Percentiles rank a stretch among this genome's conserved stretches.
Evolutionary conservation across 352 stramenopile genomes (phyloP).

Genomic region (Phytophthora pisi): DNA sequence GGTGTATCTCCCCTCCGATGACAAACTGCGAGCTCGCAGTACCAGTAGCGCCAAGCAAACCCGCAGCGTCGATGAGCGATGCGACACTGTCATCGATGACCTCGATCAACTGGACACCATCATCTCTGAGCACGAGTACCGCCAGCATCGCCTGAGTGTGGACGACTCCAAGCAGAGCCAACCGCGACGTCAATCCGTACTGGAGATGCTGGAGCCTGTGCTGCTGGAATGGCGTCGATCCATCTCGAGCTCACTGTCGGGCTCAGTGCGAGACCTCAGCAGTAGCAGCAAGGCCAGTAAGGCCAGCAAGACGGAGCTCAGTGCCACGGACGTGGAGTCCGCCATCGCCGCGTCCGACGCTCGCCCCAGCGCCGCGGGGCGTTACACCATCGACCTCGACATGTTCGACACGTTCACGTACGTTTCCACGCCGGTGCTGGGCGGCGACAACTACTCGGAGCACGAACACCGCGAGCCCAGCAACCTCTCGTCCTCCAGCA

Average conservation of each 20-base stretch:
- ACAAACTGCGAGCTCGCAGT: constrained; percentile 14
- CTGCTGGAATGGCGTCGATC: constrained; percentile 36
- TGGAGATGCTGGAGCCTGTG: constrained; percentile 37
- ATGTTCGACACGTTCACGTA: constrained; percentile 59
- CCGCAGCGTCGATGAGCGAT: constrained; percentile 28
- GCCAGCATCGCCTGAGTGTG: constrained; percentile 18
- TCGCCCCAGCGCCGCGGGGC: constrained; percentile 18
- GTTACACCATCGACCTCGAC: constrained; percentile 54
- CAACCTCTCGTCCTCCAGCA: constrained; percentile 32
- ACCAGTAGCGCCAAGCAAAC: constrained; percentile 18
- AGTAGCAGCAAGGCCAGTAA: constrained; percentile 32
- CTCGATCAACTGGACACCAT: constrained; percentile 48
- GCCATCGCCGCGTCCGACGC: constrained; percentile 5
- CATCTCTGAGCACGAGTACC: constrained; percentile 34
- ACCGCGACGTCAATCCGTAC: constrained; percentile 22
- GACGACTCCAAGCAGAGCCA: constrained; percentile 11
- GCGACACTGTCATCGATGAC: constrained; percentile 43
- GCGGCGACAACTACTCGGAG: constrained; percentile 31
- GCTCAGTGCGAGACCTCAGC: constrained; percentile 23
- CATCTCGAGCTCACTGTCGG: constrained; percentile 29
- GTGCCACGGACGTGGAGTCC: constrained; percentile 21
- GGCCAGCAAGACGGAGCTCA: constrained; percentile 26
- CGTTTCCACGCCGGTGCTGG: constrained; percentile 58
- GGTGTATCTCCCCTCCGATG: constrained; percentile 1
- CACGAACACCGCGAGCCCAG: constrained; percentile 35